Evolutionary conservation across 1,284 basidiomycete species (phyloP).

Genomic region (Heterobasidion parviporum): DNA sequence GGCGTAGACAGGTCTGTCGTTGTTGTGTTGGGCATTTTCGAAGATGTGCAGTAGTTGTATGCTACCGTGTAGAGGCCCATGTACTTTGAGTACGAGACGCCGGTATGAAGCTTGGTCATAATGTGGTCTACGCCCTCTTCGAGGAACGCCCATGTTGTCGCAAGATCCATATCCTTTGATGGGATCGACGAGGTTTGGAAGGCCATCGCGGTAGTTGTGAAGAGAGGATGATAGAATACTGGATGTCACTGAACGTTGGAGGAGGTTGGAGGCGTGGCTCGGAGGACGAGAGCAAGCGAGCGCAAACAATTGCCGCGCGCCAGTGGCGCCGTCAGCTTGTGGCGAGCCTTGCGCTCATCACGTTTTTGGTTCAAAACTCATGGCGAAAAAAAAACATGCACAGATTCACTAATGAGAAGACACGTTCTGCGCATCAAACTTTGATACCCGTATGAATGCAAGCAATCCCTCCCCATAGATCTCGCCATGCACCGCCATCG

Average conservation of each 20-base stretch:
- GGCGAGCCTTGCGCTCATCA: too few species aligned
- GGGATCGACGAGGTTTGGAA: slow-evolving; percentile 36
- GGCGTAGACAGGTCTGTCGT: slow-evolving; percentile 40
- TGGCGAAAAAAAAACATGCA: too few species aligned
- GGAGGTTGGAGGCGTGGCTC: neutral
- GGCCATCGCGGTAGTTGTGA: slow-evolving; percentile 12
- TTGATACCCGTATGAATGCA: slow-evolving; percentile 84
- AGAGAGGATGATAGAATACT: neutral
- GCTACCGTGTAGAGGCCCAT: slow-evolving; percentile 90
- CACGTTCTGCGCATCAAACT: slow-evolving; percentile 23
- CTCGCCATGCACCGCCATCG: slow-evolving; percentile 83
- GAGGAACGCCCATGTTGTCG: slow-evolving; percentile 86
- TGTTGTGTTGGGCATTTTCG: slow-evolving; percentile 66
- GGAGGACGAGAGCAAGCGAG: neutral
- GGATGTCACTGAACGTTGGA: neutral
- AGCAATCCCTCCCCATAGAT: slow-evolving; percentile 83
- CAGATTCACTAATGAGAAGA: too few species aligned
- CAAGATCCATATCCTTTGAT: slow-evolving; percentile 59
- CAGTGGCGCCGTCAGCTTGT: neutral
- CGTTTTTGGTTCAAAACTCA: too few species aligned
- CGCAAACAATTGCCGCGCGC: neutral
- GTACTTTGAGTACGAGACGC: slow-evolving; percentile 89
- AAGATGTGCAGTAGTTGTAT: slow-evolving; percentile 95
- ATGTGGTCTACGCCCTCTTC: slow-evolving; percentile 88
- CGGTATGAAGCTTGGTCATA: slow-evolving; percentile 83